A percentile compares a stretch with the other conserved stretches of the same genome.
Evolutionary conservation across 2,329 filamentous ascomycete species (phyloP).

Genomic region (Exophiala oligosperma): DNA sequence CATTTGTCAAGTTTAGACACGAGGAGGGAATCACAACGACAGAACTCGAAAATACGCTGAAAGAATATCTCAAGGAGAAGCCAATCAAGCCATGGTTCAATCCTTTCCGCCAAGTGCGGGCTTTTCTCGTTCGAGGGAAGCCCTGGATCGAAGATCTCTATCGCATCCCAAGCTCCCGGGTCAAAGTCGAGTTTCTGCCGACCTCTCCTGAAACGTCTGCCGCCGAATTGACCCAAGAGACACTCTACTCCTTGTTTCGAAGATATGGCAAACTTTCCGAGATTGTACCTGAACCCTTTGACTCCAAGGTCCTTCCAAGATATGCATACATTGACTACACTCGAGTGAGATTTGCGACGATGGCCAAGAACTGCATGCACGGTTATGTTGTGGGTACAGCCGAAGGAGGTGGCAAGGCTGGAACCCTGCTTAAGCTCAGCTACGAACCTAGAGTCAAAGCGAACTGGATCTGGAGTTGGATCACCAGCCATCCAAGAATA

Average conservation of each 20-base stretch:
- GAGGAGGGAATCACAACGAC: slow-evolving; percentile 47
- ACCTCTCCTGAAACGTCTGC: slow-evolving; percentile 68
- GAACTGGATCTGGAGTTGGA: slow-evolving; percentile 83
- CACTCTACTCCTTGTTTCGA: slow-evolving; percentile 81
- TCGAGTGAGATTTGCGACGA: slow-evolving; percentile 71
- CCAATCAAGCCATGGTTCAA: slow-evolving; percentile 89
- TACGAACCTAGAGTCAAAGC: slow-evolving; percentile 78
- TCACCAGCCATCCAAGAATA: slow-evolving; percentile 81
- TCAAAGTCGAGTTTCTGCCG: slow-evolving; percentile 84
- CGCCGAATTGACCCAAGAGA: slow-evolving; percentile 81
- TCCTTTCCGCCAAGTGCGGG: slow-evolving; percentile 70
- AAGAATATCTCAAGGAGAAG: slow-evolving; percentile 64
- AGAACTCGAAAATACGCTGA: slow-evolving; percentile 62
- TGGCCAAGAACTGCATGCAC: slow-evolving; percentile 91
- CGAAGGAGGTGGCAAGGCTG: slow-evolving; percentile 70
- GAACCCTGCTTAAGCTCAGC: slow-evolving; percentile 76
- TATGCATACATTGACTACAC: slow-evolving; percentile 80
- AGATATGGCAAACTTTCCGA: slow-evolving; percentile 88
- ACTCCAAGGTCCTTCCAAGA: slow-evolving; percentile 80
- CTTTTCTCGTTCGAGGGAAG: slow-evolving; percentile 73
- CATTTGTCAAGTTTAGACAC: slow-evolving; percentile 81
- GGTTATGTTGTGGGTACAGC: slow-evolving; percentile 71
- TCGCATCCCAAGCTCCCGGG: slow-evolving; percentile 70
- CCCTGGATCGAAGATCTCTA: slow-evolving; percentile 95
- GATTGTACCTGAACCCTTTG: slow-evolving; percentile 76